These are phyloP conservation scores for Ceratopteris richardii DNA, from an alignment of 75 land plant species.

Conservation along the genomic window DNA sequence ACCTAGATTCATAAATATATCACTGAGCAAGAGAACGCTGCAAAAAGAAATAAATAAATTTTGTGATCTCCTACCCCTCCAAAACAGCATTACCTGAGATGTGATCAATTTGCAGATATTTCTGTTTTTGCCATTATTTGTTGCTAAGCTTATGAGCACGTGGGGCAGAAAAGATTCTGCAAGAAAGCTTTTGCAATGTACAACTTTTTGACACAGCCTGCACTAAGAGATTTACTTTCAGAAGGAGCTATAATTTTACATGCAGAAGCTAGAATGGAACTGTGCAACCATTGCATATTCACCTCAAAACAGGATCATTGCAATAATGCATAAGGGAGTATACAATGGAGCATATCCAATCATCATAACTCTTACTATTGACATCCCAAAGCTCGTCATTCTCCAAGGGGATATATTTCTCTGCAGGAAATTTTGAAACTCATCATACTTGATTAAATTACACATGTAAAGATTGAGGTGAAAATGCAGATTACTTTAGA, in stretches of 20 bases:
- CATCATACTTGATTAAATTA: too few species aligned
- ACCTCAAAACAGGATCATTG: conserved; percentile 67
- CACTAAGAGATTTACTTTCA: conserved; percentile 6
- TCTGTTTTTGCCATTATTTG: conserved; percentile 20
- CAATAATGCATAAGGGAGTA: conserved; percentile 49
- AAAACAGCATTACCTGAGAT: conserved; percentile 64
- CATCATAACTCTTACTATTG: conserved; percentile 19
- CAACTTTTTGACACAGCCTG: conserved; percentile 83
- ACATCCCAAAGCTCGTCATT: conserved; percentile 24
- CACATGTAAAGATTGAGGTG: too few species aligned
- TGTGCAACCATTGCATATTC: neutral
- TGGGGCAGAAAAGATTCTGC: conserved; percentile 74
- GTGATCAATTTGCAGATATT: conserved; percentile 53
- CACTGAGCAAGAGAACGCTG: too few species aligned
- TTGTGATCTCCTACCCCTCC: too few species aligned
- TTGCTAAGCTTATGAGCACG: conserved; percentile 57
- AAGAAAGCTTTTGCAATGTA: conserved; percentile 51
- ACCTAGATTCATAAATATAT: conserved; percentile 45
- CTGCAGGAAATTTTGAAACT: too few species aligned
- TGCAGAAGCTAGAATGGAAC: too few species aligned
- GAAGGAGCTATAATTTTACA: too few species aligned
- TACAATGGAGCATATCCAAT: conserved; percentile 45
- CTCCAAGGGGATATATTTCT: conserved; percentile 10
- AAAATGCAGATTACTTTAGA: too few species aligned
- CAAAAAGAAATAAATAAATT: too few species aligned